Base-by-base conservation (phyloP, 2,329 filamentous ascomycete genomes). In the Microascus cirrosus region DNA sequence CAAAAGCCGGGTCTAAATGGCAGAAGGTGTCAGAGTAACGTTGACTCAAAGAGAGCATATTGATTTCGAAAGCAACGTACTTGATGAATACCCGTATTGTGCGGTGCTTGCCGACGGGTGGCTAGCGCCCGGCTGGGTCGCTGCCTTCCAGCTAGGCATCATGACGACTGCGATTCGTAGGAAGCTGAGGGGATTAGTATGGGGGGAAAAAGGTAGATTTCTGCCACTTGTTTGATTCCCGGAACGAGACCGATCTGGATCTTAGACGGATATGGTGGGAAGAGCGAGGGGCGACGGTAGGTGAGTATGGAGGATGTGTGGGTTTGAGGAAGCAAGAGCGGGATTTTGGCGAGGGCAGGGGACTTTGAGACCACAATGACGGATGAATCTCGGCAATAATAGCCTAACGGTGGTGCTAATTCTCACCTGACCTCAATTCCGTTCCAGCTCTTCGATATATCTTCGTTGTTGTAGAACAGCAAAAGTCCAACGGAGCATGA, bases 1-100 rank as follows among this genome's bases (percentile, higher is more conserved):
- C 83, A 65, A 80, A 86, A 60, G 82, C 82, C 65, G 80, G 77
- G 62, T 76, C 74, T 71, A 66, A 63, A 53, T 28, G n/a, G 13
- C 15, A 7, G 5, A 11, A 34, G 22, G 34, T 3, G 8, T 35
- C 24, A 55, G 42, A n/a, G 15, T 53, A 24, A 51, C 42, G 12
- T 4, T 32, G 25, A n/a, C n/a, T 22, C 20, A 12, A 53, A 32
- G 53, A 20, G 6, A 13, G 45, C 3, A 18, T 4, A 25, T 24
- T 15, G 24, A 8, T 18, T 36, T 59, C 55, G 35, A 55, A 32
- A 56, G 54, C 59, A 53, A 69, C 72, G 62, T 65, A 74, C 71
- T 72, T 58, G 69, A 62, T 60, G 69, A 66, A 61, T 75, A 76
- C 57, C 69, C 66, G 61, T 73, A 74, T 15, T 34, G 53, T 34